Percentiles rank a stretch among this genome's conserved stretches.
Conservation (phyloP, 176 grass and related monocot genomes). For the Musa itinerans region DNA sequence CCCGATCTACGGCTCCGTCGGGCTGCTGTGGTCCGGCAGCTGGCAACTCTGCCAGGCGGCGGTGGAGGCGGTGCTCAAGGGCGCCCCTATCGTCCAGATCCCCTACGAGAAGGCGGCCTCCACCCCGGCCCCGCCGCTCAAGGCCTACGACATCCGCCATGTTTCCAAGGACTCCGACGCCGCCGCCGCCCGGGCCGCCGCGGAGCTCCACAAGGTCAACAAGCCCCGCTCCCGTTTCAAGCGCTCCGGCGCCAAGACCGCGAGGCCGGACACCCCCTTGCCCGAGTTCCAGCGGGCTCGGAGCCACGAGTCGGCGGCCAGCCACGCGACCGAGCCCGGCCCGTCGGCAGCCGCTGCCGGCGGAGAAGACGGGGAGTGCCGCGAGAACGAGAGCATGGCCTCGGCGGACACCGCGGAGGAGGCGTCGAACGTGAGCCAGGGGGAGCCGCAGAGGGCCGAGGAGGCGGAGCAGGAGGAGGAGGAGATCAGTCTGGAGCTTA, state of each 20-base stretch:
- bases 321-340: constrained; percentile 18
- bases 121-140: constrained; percentile 14
- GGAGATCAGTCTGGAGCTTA: constrained; percentile 29
- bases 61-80: constrained; percentile 58
- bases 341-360: not conserved
- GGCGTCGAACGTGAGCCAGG: constrained; percentile 55
- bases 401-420: constrained; percentile 34
- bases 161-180: constrained; percentile 21
- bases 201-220: constrained; percentile 25
- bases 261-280: not conserved
- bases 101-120: constrained; percentile 18
- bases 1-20: constrained; percentile 53
- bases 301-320: constrained; percentile 35
- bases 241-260: constrained; percentile 20
- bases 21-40: constrained; percentile 39
- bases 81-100: constrained; percentile 31
- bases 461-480: not conserved
- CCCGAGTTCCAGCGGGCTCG: not conserved
- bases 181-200: not conserved
- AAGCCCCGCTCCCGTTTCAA: constrained; percentile 32
- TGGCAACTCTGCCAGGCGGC: constrained; percentile 48
- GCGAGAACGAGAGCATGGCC: not conserved
- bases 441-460: constrained; percentile 15
- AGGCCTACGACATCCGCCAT: constrained; percentile 43
- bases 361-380: constrained; percentile 2